These are phyloP conservation scores for Salvia splendens DNA, from an alignment of 257 asterid genomes.

Conservation along the genomic window DNA sequence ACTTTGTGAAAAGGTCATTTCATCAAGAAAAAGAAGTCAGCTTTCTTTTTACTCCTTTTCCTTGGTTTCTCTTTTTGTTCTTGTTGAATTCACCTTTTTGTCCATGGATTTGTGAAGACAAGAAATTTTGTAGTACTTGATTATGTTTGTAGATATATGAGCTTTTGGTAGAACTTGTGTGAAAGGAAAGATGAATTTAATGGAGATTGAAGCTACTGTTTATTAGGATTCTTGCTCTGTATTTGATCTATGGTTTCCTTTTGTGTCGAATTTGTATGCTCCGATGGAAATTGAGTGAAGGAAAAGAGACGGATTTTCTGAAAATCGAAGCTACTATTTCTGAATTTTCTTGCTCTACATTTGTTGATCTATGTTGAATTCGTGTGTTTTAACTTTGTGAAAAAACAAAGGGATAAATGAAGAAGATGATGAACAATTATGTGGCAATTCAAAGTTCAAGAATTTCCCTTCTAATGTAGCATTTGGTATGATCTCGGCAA, in stretches of 20 bases:
- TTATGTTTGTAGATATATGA: not conserved
- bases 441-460: not conserved
- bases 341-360: not conserved
- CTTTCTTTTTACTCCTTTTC: not conserved
- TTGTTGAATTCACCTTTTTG: not conserved
- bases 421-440: not conserved
- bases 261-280: no score
- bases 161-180: no score
- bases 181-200: no score
- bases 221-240: no score
- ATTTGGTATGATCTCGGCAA: not conserved
- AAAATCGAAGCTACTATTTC: no score
- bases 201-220: no score
- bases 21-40: conserved; percentile 12
- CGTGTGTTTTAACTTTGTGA: not conserved
- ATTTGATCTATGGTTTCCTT: no score
- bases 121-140: not conserved
- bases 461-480: not conserved
- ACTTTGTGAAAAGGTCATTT: not conserved
- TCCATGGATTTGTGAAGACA: not conserved
- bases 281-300: not conserved
- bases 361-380: not conserved
- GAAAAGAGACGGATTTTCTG: not conserved
- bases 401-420: not conserved
- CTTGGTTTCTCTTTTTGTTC: no score